Conservation (phyloP, 345 rosid genomes). For the Punica granatum region DNA sequence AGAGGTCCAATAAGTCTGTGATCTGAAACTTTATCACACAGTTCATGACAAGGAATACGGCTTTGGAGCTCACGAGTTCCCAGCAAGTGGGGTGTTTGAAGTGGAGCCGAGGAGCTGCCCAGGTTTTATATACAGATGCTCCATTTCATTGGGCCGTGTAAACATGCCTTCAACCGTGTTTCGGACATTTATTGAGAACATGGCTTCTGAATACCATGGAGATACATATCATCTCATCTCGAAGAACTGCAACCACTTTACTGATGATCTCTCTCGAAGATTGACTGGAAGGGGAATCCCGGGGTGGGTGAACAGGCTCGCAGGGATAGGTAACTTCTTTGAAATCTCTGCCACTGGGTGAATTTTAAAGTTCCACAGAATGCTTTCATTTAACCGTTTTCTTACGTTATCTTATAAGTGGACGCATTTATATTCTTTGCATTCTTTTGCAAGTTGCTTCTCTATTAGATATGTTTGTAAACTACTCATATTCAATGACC, state of each 20-base stretch:
- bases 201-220: constrained; percentile 72
- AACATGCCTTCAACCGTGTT: constrained; percentile 44
- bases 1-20: neutral
- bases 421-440: neutral
- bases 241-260: constrained; percentile 79
- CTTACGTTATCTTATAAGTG: neutral
- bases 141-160: constrained; percentile 37
- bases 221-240: constrained; percentile 74
- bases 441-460: neutral
- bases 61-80: constrained; percentile 72
- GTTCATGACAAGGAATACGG: constrained; percentile 82
- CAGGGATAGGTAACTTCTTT: constrained; percentile 43
- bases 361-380: neutral
- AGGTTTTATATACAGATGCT: constrained; percentile 53
- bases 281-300: constrained; percentile 54
- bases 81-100: constrained; percentile 73
- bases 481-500: neutral
- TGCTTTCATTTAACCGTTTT: neutral
- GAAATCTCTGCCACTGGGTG: neutral
- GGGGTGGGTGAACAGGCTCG: constrained; percentile 77
- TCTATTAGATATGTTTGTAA: neutral
- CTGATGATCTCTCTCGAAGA: constrained; percentile 47
- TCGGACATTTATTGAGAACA: constrained; percentile 46
- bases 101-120: constrained; percentile 72
- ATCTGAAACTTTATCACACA: constrained; percentile 15